Conservation (phyloP, 176 grass and related monocot genomes). For the Pharus latifolius region DNA sequence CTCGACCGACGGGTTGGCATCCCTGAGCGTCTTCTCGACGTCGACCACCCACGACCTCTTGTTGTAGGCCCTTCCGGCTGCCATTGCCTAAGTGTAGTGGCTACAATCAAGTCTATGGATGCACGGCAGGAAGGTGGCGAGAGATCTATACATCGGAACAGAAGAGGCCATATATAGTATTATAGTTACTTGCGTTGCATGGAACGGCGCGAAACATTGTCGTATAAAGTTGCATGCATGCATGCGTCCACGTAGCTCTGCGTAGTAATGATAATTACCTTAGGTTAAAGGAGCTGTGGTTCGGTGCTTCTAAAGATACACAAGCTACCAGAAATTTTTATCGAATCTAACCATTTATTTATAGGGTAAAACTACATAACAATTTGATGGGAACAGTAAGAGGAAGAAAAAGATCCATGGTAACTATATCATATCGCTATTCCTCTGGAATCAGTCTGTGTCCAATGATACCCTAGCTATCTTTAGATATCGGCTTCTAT, state of each 20-base stretch:
- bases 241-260: background rate
- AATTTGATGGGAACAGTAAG: no score
- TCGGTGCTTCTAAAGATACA: no score
- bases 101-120: background rate
- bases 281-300: no score
- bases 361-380: no score
- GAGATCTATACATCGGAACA: background rate
- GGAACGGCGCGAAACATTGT: background rate
- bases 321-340: no score
- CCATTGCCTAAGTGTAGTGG: background rate
- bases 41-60: slow-evolving; percentile 41
- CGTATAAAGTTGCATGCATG: background rate
- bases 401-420: no score
- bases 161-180: background rate
- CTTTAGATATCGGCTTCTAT: no score
- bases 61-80: background rate
- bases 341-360: no score
- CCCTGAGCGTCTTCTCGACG: slow-evolving; percentile 21
- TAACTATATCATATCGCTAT: no score
- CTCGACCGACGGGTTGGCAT: slow-evolving; percentile 23
- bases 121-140: background rate
- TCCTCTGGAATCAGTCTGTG: no score
- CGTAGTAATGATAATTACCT: background rate
- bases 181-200: slow-evolving; percentile 11
- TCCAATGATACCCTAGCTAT: no score